Percentiles rank a stretch among this genome's conserved stretches.
Conservation (phyloP, 2,329 filamentous ascomycete species). For the Neofusicoccum laricinum region DNA sequence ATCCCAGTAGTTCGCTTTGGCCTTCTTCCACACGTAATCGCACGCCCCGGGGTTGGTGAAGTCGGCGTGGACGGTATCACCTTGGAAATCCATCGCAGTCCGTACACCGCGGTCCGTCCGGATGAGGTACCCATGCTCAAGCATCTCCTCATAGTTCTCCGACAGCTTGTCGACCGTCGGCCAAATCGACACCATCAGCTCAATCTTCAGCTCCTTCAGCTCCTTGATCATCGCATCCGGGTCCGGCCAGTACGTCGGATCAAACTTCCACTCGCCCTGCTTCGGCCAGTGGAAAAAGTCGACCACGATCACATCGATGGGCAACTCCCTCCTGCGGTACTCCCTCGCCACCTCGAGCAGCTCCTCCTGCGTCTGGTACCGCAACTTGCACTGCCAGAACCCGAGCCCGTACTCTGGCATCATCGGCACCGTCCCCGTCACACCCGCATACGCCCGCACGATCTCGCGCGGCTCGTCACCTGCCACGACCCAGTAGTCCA, state of each 20-base stretch:
- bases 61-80: constrained; percentile 61
- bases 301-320: constrained; percentile 63
- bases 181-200: constrained; percentile 70
- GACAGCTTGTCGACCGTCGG: constrained; percentile 60
- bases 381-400: constrained; percentile 67
- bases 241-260: constrained; percentile 63
- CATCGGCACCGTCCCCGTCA: constrained; percentile 60
- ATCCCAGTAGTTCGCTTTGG: constrained; percentile 59
- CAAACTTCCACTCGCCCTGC: constrained; percentile 68
- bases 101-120: constrained; percentile 59
- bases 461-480: constrained; percentile 57
- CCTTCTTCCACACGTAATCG: constrained; percentile 58
- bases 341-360: constrained; percentile 59
- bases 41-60: constrained; percentile 61
- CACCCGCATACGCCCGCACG: constrained; percentile 54
- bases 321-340: constrained; percentile 54
- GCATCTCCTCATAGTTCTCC: constrained; percentile 62
- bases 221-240: constrained; percentile 65
- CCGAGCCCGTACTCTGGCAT: constrained; percentile 68
- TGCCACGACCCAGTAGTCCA: constrained; percentile 65
- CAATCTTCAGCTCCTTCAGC: constrained; percentile 56
- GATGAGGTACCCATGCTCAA: constrained; percentile 59
- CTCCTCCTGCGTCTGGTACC: constrained; percentile 66
- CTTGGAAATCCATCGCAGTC: constrained; percentile 58
- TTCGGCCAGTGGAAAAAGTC: constrained; percentile 68